phyloP scores from a whole-genome alignment of 768 basidiomycete species.

The Leccinum incarnatum region DNA sequence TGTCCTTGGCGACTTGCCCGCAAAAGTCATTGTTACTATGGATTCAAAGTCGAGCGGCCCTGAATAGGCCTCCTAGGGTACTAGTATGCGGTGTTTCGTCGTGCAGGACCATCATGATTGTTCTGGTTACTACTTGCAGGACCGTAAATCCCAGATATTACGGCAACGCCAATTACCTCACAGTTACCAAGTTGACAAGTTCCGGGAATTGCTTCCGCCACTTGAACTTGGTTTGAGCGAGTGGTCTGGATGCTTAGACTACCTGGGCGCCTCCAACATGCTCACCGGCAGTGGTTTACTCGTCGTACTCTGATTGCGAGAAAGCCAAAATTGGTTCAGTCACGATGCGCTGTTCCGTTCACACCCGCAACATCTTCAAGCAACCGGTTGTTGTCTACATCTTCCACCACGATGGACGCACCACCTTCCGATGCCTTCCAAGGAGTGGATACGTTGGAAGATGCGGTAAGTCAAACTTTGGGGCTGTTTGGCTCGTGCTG shows the following conservation, averaged over 20 bases:
- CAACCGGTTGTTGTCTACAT: conserved; percentile 3
- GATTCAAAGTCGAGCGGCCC: neutral
- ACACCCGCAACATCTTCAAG: neutral
- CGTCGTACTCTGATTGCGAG: neutral
- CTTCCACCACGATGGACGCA: conserved; percentile 7
- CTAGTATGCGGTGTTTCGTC: neutral
- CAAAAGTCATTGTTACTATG: neutral
- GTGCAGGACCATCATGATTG: neutral
- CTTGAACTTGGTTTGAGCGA: neutral
- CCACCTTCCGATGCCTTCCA: neutral
- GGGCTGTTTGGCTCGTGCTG: neutral
- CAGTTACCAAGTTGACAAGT: neutral
- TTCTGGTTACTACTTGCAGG: neutral
- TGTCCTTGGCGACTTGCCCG: neutral
- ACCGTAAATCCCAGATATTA: neutral
- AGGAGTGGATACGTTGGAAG: conserved; percentile 16
- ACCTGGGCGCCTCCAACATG: conserved; percentile 1
- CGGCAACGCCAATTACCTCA: neutral
- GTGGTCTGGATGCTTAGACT: conserved; percentile 8
- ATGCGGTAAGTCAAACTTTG: conserved; percentile 14
- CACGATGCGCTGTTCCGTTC: neutral
- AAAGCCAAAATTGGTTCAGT: conserved; percentile 1
- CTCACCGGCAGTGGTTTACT: neutral
- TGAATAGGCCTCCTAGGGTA: neutral
- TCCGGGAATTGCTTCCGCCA: neutral